These are phyloP conservation scores for Colletotrichum chrysophilum DNA, from an alignment of 2,329 filamentous ascomycete species.

Conservation along the genomic window DNA sequence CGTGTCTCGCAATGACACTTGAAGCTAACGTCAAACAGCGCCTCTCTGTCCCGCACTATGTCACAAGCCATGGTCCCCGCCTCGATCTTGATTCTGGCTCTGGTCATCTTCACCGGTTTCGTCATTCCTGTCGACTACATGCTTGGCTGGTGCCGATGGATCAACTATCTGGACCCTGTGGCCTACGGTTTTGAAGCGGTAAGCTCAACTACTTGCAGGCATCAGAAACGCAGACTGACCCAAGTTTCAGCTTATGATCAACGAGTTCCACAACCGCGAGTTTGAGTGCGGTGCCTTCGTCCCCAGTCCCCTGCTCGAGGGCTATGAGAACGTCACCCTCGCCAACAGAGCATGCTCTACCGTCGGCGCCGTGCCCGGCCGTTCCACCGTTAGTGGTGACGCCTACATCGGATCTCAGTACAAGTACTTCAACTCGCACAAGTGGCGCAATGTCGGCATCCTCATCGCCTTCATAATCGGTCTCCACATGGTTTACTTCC, in stretches of 20 bases:
- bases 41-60: slow-evolving; percentile 50
- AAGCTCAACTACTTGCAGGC: neutral
- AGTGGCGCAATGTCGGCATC: slow-evolving; percentile 63
- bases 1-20: no score
- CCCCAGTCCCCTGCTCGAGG: neutral
- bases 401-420: slow-evolving; percentile 47
- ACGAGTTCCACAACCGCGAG: slow-evolving; percentile 61
- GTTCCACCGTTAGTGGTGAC: slow-evolving; percentile 46
- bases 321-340: slow-evolving; percentile 25
- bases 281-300: slow-evolving; percentile 40
- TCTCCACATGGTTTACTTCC: slow-evolving; percentile 53
- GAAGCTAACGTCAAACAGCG: slow-evolving; percentile 30
- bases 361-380: slow-evolving; percentile 49
- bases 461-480: slow-evolving; percentile 56
- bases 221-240: neutral
- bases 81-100: slow-evolving; percentile 55
- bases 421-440: slow-evolving; percentile 48
- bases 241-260: slow-evolving; percentile 48
- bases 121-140: slow-evolving; percentile 45
- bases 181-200: slow-evolving; percentile 71
- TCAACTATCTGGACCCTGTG: slow-evolving; percentile 59
- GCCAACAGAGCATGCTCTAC: slow-evolving; percentile 45
- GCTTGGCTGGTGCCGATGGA: slow-evolving; percentile 55
- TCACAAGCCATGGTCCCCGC: slow-evolving; percentile 59
- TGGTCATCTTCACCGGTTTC: slow-evolving; percentile 63